These are phyloP conservation scores for Cyphellophora attinorum DNA, from an alignment of 2,329 filamentous ascomycete species.

Conservation along the genomic window DNA sequence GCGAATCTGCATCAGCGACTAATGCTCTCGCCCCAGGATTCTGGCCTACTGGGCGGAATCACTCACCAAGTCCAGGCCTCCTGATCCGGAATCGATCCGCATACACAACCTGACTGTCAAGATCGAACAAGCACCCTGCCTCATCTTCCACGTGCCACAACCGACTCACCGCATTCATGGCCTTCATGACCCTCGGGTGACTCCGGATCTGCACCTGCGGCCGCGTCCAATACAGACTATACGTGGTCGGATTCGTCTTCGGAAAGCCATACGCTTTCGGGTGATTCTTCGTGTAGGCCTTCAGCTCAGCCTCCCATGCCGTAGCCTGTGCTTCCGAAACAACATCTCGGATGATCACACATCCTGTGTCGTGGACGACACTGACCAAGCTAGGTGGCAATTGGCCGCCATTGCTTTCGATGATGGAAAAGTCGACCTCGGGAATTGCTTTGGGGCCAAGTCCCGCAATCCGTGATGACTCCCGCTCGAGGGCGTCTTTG, in stretches of 20 bases:
- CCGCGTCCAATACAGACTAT: slow-evolving; percentile 6
- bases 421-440: slow-evolving; percentile 3
- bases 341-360: slow-evolving; percentile 18
- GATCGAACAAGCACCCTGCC: slow-evolving; percentile 8
- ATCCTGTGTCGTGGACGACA: slow-evolving; percentile 6
- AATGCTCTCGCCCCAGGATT: neutral
- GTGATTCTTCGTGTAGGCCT: slow-evolving; percentile 15
- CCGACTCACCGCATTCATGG: slow-evolving; percentile 8
- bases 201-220: slow-evolving; percentile 8
- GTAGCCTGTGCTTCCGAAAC: slow-evolving; percentile 16
- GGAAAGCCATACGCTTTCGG: slow-evolving; percentile 11
- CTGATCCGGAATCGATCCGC: slow-evolving; percentile 21
- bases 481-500: slow-evolving; percentile 1
- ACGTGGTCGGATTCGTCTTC: slow-evolving; percentile 7
- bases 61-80: no score
- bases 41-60: no score
- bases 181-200: slow-evolving; percentile 9
- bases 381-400: neutral
- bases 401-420: neutral
- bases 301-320: slow-evolving; percentile 15
- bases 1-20: slow-evolving; percentile 2
- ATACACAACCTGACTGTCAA: slow-evolving; percentile 18
- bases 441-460: slow-evolving; percentile 1
- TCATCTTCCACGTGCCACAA: slow-evolving; percentile 4
- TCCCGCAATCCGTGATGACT: neutral